Base-by-base conservation (phyloP, 768 basidiomycete species). In the Auricularia auricula-judae region DNA sequence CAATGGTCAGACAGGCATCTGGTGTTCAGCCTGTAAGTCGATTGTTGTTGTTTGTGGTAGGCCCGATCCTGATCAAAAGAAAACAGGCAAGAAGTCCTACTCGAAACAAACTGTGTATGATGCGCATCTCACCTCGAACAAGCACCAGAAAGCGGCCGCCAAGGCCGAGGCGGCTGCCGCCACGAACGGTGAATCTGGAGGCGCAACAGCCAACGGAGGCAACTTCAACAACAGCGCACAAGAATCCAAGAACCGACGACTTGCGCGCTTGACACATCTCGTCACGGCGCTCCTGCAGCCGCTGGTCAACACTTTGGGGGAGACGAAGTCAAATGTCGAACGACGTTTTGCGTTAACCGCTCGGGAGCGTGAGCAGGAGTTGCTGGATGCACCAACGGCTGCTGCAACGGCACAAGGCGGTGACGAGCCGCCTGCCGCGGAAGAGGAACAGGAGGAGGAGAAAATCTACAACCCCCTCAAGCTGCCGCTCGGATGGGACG, bases 391-490 rank as follows among this genome's bases (percentile, higher is more conserved):
- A 68, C 72, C 79, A 53, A 76, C 78, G 66, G 75, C 83, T 63
- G 61, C 68, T 65, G 79, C 84, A 3, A 74, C 82, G 0, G 75
- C 81, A 35, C 75, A 78, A 51, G 76, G 80, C 2, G 73, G 78
- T 12, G 72, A 73, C 2, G 82, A 78, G 63, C 83, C 77, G 4
- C 79, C 71, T 2, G 77, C 77, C 16, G 85, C 77, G 43, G 75
- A 77, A 7, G 93, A 96, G 65, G 93, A 95, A 59, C 94, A 95
- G 68, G 94, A 93, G 68, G 94, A 98, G 70, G 96, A 94, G 71
- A 85, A 92, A 69, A 94, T 99, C 39, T 99, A 98, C 76, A 99
- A 99, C 69, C 97, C 97, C 58, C 84, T 98, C 61, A 98, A 98
- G 77, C 79, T 98, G 51, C 97, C 97, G 14, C 81, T 98, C 23